Evolutionary conservation across 495 filamentous ascomycete species (phyloP).

Genomic region (Geopyxis carbonaria): DNA sequence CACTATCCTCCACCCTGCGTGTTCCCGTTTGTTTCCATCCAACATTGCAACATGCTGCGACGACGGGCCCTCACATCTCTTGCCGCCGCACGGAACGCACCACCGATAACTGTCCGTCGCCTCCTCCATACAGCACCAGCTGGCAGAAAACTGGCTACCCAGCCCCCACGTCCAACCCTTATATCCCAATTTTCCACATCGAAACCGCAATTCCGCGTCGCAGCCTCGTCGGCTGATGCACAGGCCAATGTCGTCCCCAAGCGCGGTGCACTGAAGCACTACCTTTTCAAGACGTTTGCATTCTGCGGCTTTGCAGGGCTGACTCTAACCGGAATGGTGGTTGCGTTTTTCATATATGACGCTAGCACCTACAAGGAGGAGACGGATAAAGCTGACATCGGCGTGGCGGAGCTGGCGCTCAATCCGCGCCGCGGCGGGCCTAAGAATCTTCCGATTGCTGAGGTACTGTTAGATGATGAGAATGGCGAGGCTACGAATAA

Average conservation of each 20-base stretch:
- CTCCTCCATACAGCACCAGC: too few relatives aligned
- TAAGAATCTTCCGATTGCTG: constrained; percentile 87
- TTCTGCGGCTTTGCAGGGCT: constrained; percentile 44
- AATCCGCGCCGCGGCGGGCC: constrained; percentile 72
- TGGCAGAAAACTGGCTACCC: too few relatives aligned
- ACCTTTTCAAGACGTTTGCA: constrained; percentile 34
- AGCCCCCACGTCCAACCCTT: too few relatives aligned
- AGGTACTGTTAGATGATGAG: constrained; percentile 65
- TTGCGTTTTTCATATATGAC: constrained; percentile 90
- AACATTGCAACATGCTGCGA: too few relatives aligned
- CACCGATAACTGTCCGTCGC: too few relatives aligned
- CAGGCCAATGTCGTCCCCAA: too few relatives aligned
- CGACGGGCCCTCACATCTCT: too few relatives aligned
- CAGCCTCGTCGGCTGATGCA: neutral
- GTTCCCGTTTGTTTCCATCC: too few relatives aligned
- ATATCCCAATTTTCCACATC: too few relatives aligned
- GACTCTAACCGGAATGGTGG: constrained; percentile 36
- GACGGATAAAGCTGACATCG: constrained; percentile 47
- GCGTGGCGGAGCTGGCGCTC: constrained; percentile 66
- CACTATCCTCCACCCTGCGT: too few relatives aligned
- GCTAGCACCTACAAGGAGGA: constrained; percentile 69
- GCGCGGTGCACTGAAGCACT: constrained; percentile 10
- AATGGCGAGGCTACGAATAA: constrained; percentile 57
- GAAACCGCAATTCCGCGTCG: too few relatives aligned
- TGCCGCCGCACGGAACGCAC: too few relatives aligned